Evolutionary conservation across 352 stramenopile genomes (phyloP).

Genomic region (Pythium aphanidermatum): DNA sequence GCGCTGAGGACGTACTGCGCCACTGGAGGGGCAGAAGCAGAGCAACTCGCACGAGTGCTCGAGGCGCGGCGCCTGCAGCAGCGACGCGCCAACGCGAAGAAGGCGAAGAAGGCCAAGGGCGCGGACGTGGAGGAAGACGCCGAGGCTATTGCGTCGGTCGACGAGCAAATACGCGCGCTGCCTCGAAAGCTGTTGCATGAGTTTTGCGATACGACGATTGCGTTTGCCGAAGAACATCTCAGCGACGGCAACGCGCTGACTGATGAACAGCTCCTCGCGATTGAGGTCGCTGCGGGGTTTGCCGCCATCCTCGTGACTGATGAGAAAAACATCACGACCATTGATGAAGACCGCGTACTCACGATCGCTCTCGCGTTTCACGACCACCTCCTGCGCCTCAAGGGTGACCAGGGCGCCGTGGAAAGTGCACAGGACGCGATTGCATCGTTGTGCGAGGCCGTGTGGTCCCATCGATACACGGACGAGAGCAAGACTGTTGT

Average conservation of each 20-base stretch:
- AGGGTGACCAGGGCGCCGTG: constrained; percentile 34
- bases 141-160: constrained; percentile 18
- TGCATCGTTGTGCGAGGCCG: constrained; percentile 62
- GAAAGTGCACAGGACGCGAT: constrained; percentile 61
- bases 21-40: constrained; percentile 3
- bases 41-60: constrained; percentile 17
- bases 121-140: neutral
- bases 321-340: constrained; percentile 35
- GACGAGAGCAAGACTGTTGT: constrained; percentile 58
- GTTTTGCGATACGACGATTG: constrained; percentile 44
- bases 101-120: neutral
- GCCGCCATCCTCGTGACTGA: constrained; percentile 46
- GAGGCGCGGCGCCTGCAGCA: constrained; percentile 20
- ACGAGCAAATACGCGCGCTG: constrained; percentile 55
- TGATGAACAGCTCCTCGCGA: constrained; percentile 25
- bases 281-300: constrained; percentile 50
- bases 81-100: constrained; percentile 20
- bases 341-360: constrained; percentile 50
- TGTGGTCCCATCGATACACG: constrained; percentile 63
- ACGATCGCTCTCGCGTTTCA: constrained; percentile 58
- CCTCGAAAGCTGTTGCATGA: constrained; percentile 32
- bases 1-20: constrained; percentile 15
- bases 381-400: constrained; percentile 50
- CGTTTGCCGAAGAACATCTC: constrained; percentile 14
- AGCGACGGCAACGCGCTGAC: constrained; percentile 1